These are phyloP conservation scores for Solanum sitiens DNA, from an alignment of 257 asterid species.

Conservation along the genomic window DNA sequence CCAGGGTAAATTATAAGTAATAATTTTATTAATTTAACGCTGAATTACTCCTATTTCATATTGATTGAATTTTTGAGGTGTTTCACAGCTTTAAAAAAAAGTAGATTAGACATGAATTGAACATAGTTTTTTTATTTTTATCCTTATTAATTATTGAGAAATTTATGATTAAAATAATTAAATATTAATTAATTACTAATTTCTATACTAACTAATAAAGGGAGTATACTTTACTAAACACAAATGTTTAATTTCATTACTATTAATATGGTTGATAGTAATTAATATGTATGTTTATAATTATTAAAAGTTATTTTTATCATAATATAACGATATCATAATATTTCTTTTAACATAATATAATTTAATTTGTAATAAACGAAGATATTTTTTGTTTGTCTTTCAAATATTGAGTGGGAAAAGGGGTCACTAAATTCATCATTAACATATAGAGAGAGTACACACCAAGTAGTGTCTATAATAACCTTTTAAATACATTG, in stretches of 20 bases:
- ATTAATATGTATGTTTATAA: no score
- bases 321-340: no score
- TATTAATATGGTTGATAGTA: neutral
- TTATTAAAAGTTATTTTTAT: no score
- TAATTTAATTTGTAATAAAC: neutral
- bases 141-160: no score
- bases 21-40: neutral
- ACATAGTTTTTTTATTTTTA: no score
- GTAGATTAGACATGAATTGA: no score
- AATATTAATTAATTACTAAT: no score
- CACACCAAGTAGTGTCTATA: neutral
- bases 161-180: no score
- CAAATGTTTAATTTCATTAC: neutral
- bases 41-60: no score
- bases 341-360: neutral
- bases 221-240: neutral
- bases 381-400: neutral
- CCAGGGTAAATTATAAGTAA: neutral
- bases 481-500: neutral
- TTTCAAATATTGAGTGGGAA: neutral
- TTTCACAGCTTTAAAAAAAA: no score
- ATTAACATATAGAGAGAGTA: neutral
- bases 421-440: neutral
- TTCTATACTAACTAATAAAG: neutral
- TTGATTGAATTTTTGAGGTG: no score